Base-by-base conservation (phyloP, 2,329 filamentous ascomycete genomes). In the Trichoderma arundinaceum region DNA sequence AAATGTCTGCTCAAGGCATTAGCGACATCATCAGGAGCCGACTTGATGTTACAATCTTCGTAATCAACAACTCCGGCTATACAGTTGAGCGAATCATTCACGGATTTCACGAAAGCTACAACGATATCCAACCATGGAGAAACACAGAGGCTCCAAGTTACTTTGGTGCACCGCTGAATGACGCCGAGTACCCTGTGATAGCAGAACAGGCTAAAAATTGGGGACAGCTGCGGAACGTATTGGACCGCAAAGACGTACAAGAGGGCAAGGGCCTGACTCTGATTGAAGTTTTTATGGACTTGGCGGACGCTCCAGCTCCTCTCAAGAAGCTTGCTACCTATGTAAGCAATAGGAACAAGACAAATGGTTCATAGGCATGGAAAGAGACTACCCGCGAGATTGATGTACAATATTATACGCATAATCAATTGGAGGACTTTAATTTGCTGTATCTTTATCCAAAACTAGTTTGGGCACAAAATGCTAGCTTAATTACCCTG, bases 1-100 rank as follows among this genome's bases (percentile, higher is more conserved):
- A 89, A 68, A 84, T 90, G 77, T 90, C 88, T 0, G 86, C 83
- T 0, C 88, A 91, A 72, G 88, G 90, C 68, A 77, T 91, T 3
- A 83, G 84, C 10, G 88, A 86, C 1, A 89, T 90, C 70, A 85
- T 90, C 69, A 78, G 78, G 15, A 78, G 84, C 63, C 78, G 80
- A 3, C 77, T 86, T 22, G 77, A 84, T 43, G 79, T 83, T 3
- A 76, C 72, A n/a, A 75, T 83, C 19, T 80, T 88, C 66, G 71
- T 88, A 8, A 81, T 88, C 69, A 87, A 87, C 70, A 88, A 88
- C 64, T 79, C 83, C 33, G 85, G 85, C 0, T 88, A 88, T 69
- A 86, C 85, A 0, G 85, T 87, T 56, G 85, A 88, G 75, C 76
- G 86, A 7, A 79, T 79, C 52, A 87, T 88, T 57, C 84, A 88